phyloP scores from a whole-genome alignment of 2,329 filamentous ascomycete genomes.

The Cyphellophora europaea region DNA sequence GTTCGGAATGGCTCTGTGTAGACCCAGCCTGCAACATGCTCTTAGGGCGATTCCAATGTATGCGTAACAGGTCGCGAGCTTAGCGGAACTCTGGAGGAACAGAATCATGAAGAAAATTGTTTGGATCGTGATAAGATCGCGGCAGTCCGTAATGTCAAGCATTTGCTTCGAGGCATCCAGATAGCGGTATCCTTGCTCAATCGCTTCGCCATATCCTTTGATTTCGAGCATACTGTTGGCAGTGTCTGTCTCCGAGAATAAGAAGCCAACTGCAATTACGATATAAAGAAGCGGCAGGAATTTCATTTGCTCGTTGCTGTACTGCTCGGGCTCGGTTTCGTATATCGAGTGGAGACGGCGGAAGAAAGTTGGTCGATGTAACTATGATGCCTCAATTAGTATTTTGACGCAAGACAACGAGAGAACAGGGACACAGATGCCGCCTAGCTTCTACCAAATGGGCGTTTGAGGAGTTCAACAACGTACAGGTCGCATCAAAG shows the following conservation, averaged over 20 bases:
- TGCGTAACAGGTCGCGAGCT: constrained; percentile 69
- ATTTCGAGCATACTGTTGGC: constrained; percentile 39
- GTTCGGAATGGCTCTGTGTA: constrained; percentile 64
- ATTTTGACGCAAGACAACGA: too few species aligned
- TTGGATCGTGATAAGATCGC: constrained; percentile 65
- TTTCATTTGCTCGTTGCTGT: constrained; percentile 54
- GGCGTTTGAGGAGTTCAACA: too few species aligned
- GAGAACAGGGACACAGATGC: too few species aligned
- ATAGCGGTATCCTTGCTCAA: constrained; percentile 58
- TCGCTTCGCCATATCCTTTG: constrained; percentile 39
- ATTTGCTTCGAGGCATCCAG: constrained; percentile 60
- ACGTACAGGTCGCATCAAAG: constrained; percentile 59
- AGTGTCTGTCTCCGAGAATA: constrained; percentile 52
- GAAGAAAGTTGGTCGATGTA: constrained; percentile 77
- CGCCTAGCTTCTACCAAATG: too few species aligned
- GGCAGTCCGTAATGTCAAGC: constrained; percentile 53
- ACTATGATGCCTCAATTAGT: too few species aligned
- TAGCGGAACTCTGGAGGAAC: constrained; percentile 70
- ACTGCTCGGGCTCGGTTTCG: constrained; percentile 53
- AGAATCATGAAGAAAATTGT: constrained; percentile 70
- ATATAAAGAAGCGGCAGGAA: constrained; percentile 65
- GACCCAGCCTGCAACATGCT: constrained; percentile 65
- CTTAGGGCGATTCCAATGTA: constrained; percentile 71
- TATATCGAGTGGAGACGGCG: constrained; percentile 70
- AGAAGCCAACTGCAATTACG: constrained; percentile 61